Evolutionary conservation across 129 eudicot genomes (phyloP).

Genomic region (Flaveria sonorensis): DNA sequence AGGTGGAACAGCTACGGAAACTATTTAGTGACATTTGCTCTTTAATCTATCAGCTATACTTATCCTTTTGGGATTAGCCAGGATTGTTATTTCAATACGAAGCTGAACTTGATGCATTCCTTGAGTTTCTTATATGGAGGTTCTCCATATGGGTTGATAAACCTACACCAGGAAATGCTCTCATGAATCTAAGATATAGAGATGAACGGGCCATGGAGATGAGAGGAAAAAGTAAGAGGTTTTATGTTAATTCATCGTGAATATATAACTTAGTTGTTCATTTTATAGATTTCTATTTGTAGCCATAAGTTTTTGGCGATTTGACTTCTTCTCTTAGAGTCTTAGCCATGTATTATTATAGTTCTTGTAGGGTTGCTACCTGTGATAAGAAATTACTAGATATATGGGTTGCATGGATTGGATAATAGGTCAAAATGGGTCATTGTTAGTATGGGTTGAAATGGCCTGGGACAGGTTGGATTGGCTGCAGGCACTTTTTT

Average conservation of each 20-base stretch:
- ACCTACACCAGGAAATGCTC: constrained; percentile 98
- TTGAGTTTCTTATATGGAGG: constrained; percentile 95
- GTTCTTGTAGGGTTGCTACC: not conserved
- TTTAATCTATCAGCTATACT: not conserved
- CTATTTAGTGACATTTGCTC: constrained; percentile 40
- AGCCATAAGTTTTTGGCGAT: not conserved
- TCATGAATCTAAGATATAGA: constrained; percentile 93
- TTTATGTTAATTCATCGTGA: not conserved
- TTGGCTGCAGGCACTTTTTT: not conserved
- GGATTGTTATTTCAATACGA: constrained; percentile 96
- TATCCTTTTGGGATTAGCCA: constrained; percentile 82
- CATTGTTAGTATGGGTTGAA: not conserved
- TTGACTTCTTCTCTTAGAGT: not conserved
- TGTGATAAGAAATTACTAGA: not conserved
- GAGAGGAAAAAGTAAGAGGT: constrained; percentile 72
- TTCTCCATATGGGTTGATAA: constrained; percentile 99
- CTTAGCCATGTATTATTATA: not conserved
- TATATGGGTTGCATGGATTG: not conserved
- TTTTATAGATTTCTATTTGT: not conserved
- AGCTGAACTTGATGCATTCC: constrained; percentile 98
- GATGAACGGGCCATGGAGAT: constrained; percentile 81
- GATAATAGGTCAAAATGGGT: not conserved
- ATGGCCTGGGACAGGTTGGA: not conserved
- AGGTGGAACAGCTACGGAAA: not conserved
- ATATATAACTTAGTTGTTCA: not conserved